These are phyloP conservation scores for Cladosporium sphaerospermum DNA, from an alignment of 2,329 filamentous ascomycete genomes.

Conservation along the genomic window DNA sequence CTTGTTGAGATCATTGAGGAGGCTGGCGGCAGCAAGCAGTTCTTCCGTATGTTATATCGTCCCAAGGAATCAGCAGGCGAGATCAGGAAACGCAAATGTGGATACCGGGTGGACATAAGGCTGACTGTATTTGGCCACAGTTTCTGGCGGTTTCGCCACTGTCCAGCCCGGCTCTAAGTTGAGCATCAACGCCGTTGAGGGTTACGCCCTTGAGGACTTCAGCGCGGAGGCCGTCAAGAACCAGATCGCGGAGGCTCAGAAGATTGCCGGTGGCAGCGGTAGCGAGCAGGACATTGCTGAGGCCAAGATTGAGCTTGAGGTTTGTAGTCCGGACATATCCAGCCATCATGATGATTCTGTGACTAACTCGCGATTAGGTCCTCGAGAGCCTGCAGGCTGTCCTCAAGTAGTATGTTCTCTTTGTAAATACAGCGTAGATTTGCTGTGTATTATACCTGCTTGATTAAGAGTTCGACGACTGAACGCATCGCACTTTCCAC, in stretches of 20 bases:
- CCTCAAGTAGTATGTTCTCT: slow-evolving; percentile 59
- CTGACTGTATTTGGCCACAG: slow-evolving; percentile 40
- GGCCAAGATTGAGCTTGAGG: slow-evolving; percentile 98
- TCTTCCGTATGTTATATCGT: slow-evolving; percentile 72
- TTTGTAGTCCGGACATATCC: slow-evolving; percentile 38
- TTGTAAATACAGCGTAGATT: slow-evolving; percentile 13
- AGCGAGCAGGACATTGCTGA: slow-evolving; percentile 97
- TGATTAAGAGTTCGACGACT: slow-evolving; percentile 1
- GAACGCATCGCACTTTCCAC: not conserved
- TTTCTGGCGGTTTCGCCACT: slow-evolving; percentile 93
- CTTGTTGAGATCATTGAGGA: slow-evolving; percentile 95
- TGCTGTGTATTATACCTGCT: slow-evolving; percentile 12
- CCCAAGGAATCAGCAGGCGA: not conserved
- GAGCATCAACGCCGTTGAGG: slow-evolving; percentile 98
- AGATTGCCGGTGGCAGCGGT: slow-evolving; percentile 81
- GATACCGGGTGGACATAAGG: not conserved
- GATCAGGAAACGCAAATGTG: not conserved
- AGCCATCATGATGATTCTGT: slow-evolving; percentile 13
- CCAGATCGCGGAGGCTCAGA: slow-evolving; percentile 92
- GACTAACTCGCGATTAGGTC: slow-evolving; percentile 48
- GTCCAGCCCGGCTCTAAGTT: slow-evolving; percentile 91
- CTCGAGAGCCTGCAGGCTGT: slow-evolving; percentile 75
- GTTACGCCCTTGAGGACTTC: slow-evolving; percentile 91
- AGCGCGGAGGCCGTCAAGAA: slow-evolving; percentile 78
- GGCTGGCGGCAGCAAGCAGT: slow-evolving; percentile 83